Evolutionary conservation across 2,329 filamentous ascomycete species (phyloP), one percentile per base, ranked within the genome.

Genomic region (Ascochyta rabiei): DNA sequence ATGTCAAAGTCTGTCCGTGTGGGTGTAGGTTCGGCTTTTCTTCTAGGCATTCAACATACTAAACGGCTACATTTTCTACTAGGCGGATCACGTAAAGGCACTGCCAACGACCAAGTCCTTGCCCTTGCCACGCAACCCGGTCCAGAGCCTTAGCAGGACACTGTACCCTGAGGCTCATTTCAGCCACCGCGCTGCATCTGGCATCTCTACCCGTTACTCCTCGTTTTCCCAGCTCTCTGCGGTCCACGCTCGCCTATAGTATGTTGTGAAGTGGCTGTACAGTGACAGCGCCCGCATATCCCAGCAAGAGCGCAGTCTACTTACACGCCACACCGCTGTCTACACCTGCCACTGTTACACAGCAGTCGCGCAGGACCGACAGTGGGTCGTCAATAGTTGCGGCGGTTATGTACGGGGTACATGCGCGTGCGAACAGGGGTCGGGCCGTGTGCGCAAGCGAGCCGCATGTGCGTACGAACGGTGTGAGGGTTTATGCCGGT

Each of bases 331-430:
- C 8, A 7, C 39, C 10, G 23, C 18, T 24, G 4, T 24, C 12
- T 24, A n/a, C 13, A 33, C 24, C 33, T 45, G 45, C 40, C 34
- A 47, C 18, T 37, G 52, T 55, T 50, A 42, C 52, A 50, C 52
- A 46, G 31, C 52, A 46, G 37, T 38, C 30, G 41, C 42, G 24
- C 41, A 37, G 45, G 16, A 8, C 50, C 41, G 19, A 46, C n/a
- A 15, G 52, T 50, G 52, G 52, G 41, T 42, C 41, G 41, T 39
- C 46, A 46, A 55, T 55, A 55, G 42, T 42, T 55, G 46, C 52
- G 42, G 52, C 52, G 52, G 52, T 42, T 55, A 50, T 49, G 33
- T 35, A 19, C 33, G 18, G 10, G 33, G 33, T 35, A 35, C 18
- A 35, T 39, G 52, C 52, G 30, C 47, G 46, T 37, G 47, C 52